Evolutionary conservation across 2,329 filamentous ascomycete species (phyloP), one percentile per base, ranked within the genome.

Genomic region (Grosmannia clavigera): DNA sequence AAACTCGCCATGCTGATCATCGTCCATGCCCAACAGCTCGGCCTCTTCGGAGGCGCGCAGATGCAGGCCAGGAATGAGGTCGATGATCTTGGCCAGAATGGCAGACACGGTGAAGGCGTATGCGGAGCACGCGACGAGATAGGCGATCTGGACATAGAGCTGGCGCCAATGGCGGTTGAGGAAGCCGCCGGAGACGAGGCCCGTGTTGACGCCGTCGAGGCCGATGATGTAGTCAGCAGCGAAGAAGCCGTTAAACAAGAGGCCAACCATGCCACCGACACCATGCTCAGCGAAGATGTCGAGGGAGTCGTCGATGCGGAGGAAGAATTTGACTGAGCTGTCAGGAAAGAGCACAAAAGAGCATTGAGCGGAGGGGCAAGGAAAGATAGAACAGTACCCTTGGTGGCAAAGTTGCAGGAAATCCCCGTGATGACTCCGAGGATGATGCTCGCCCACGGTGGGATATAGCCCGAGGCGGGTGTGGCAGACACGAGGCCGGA

Each of bases 1-100:
- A 70, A 92, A 94, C 74, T 94, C 89, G 73, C 89, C 89, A 67
- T 92, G 87, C 75, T 94, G 89, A 74, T 92, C 88, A 70, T 92
- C 89, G 69, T 94, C 89, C 87, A 92, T 92, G 66, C 89, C 89
- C 60, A 92, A 82, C 14, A 92, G 82, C 73, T 94, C 89, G 29
- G 89, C 89, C 73, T 92, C 86, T 68, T 91, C 87, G 31, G 82
- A 86, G 10, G 88, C 88, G 61, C 89, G 87, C 54, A 94, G 86
- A 71, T 90, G 82, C 25, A 94, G 81, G 55, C 88, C 88, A 31
- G 89, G 89, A 27, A 91, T 78, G 64, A 84, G 71, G 75, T 94
- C 86, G 74, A 94, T 87, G 68, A 75, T 70, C 74, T 86, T 89
- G 63, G 88, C 88, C 67, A 94, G 81, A 67, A 86, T 69, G 60